Conservation (phyloP, 2,329 filamentous ascomycete species). For the Hymenoscyphus linearis region DNA sequence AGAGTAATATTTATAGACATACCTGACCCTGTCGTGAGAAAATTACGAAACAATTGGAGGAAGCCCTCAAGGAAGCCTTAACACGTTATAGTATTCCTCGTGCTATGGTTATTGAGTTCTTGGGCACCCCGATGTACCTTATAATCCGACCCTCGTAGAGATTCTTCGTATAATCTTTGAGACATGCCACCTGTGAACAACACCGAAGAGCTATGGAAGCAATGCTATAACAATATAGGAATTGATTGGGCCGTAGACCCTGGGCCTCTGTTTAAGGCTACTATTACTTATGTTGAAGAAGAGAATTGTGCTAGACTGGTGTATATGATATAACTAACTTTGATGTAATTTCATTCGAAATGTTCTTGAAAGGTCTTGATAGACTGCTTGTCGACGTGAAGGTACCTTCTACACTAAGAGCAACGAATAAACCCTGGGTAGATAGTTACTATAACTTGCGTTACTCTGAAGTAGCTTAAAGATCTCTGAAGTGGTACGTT, state of each 20-base stretch:
- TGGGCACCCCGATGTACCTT: constrained; percentile 7
- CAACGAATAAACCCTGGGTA: constrained; percentile 14
- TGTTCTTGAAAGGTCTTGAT: constrained; percentile 13
- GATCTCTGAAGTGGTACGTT: constrained; percentile 10
- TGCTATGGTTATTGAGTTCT: constrained; percentile 10
- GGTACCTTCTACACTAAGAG: not conserved
- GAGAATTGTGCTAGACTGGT: constrained; percentile 10
- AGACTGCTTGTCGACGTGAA: not conserved
- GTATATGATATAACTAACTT: constrained; percentile 12
- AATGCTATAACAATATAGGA: constrained; percentile 8
- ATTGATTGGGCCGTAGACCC: constrained; percentile 10
- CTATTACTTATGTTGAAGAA: constrained; percentile 12
- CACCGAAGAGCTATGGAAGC: not conserved
- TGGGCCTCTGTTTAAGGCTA: constrained; percentile 9
- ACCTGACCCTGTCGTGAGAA: constrained; percentile 7
- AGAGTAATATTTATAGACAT: constrained; percentile 12
- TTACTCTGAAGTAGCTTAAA: constrained; percentile 3
- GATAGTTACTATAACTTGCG: constrained; percentile 11
- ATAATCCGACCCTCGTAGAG: constrained; percentile 9
- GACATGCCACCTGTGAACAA: constrained; percentile 5
- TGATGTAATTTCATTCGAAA: constrained; percentile 10
- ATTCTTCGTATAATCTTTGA: constrained; percentile 12
- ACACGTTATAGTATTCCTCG: constrained; percentile 11
- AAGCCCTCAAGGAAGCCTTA: constrained; percentile 9
- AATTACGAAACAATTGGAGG: constrained; percentile 1